phyloP scores from a whole-genome alignment of 2,329 filamentous ascomycete genomes.

The Raffaelea ambrosiae region DNA sequence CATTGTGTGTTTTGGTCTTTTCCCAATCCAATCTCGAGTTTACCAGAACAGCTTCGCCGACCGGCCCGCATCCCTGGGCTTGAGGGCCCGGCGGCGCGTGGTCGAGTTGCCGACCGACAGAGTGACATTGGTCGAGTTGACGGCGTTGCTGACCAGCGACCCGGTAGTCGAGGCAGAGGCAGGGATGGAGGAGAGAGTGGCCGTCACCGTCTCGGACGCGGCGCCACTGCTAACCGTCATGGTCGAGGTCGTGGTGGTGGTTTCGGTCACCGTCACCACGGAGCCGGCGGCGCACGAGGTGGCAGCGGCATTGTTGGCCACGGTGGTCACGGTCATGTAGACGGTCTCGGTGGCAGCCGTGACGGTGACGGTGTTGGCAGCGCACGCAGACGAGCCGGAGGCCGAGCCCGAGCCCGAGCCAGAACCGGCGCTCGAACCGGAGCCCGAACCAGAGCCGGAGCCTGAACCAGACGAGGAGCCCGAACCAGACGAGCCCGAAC shows the following conservation, averaged over 20 bases:
- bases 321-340: slow-evolving; percentile 11
- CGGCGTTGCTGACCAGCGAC: neutral
- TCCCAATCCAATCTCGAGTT: neutral
- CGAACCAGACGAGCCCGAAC: slow-evolving; percentile 14
- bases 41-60: neutral
- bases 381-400: neutral
- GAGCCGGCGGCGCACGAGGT: neutral
- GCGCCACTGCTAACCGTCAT: neutral
- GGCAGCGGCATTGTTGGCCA: neutral
- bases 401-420: slow-evolving; percentile 2
- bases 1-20: neutral
- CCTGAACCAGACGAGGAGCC: slow-evolving; percentile 1
- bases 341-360: slow-evolving; percentile 14
- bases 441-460: slow-evolving; percentile 4
- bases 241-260: neutral
- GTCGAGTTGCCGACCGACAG: neutral
- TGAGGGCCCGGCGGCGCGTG: neutral
- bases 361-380: slow-evolving; percentile 11
- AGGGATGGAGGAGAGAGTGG: no score
- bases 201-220: neutral
- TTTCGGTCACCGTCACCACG: neutral
- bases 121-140: neutral
- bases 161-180: neutral
- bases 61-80: neutral
- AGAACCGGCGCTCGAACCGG: neutral